phyloP scores from a whole-genome alignment of 148 eudicot genomes.

The Bassia scoparia region DNA sequence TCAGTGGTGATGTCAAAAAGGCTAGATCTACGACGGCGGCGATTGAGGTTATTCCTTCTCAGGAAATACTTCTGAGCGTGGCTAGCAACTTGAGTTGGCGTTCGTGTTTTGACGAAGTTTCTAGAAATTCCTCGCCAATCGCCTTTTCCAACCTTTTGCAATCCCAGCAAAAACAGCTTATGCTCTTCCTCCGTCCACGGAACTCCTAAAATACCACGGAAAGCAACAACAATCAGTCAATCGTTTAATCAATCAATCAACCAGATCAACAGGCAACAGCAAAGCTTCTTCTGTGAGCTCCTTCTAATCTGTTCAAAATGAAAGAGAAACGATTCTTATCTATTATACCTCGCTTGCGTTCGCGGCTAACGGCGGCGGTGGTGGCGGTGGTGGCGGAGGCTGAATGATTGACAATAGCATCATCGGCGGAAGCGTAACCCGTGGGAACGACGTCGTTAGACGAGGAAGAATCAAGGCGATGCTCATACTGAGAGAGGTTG shows the following conservation, averaged over 20 bases:
- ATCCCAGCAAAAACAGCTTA: slow-evolving; percentile 62
- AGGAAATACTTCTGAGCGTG: slow-evolving; percentile 81
- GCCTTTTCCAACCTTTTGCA: slow-evolving; percentile 69
- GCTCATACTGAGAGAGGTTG: slow-evolving; percentile 60
- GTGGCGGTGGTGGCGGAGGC: slow-evolving; percentile 13
- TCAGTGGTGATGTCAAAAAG: slow-evolving; percentile 83
- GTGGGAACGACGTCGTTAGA: slow-evolving; percentile 15
- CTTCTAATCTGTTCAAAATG: too few species aligned
- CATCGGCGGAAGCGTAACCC: slow-evolving; percentile 78
- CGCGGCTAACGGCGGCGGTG: slow-evolving; percentile 31
- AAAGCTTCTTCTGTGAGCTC: too few species aligned
- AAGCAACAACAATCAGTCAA: slow-evolving; percentile 1
- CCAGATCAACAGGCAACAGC: background rate
- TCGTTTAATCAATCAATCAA: background rate
- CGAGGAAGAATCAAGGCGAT: slow-evolving; percentile 23
- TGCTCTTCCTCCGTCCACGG: slow-evolving; percentile 89
- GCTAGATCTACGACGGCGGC: slow-evolving; percentile 75
- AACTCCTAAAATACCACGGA: slow-evolving; percentile 43
- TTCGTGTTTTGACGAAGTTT: slow-evolving; percentile 70
- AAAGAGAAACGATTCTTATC: background rate
- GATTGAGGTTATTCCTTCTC: slow-evolving; percentile 51
- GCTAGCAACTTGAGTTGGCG: slow-evolving; percentile 82
- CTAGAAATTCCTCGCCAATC: slow-evolving; percentile 81
- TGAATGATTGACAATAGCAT: slow-evolving; percentile 32
- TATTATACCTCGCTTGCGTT: slow-evolving; percentile 64